Evolutionary conservation across 139 green algal genomes (phyloP).

Genomic region (Pseudopediastrum boryanum): DNA sequence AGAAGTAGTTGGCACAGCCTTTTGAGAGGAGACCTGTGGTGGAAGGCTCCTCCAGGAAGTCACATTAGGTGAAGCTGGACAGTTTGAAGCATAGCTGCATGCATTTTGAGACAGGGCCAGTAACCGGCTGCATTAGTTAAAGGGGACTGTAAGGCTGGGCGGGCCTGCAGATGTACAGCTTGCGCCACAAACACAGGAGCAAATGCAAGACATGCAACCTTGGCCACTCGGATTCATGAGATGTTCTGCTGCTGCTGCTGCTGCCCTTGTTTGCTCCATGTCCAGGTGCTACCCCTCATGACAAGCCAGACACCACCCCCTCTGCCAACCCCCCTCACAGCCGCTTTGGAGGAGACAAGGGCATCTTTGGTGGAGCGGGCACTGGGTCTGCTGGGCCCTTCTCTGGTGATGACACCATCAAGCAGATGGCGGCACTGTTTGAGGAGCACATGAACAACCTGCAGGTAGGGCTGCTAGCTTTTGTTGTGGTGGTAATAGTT

Average conservation of each 20-base stretch:
- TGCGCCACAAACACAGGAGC: too few relatives aligned
- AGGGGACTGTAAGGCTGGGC: too few relatives aligned
- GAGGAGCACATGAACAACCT: neutral
- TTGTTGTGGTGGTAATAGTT: neutral
- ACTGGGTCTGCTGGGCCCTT: conserved; percentile 26
- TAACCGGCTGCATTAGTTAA: too few relatives aligned
- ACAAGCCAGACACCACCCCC: conserved; percentile 21
- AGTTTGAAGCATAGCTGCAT: too few relatives aligned
- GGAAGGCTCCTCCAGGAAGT: too few relatives aligned
- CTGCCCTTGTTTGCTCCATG: neutral
- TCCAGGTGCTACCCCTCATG: conserved; percentile 17
- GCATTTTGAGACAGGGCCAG: too few relatives aligned
- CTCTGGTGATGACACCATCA: conserved; percentile 5
- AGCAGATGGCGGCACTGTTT: neutral
- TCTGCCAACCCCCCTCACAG: neutral
- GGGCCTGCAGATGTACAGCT: too few relatives aligned
- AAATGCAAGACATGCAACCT: too few relatives aligned
- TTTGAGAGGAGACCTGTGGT: neutral
- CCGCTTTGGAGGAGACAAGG: conserved; percentile 25
- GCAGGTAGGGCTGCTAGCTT: neutral
- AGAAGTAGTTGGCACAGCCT: neutral
- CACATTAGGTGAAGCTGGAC: too few relatives aligned
- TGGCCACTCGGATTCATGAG: neutral
- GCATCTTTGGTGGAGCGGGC: neutral
- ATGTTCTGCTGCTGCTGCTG: neutral